These are phyloP conservation scores for Entomortierella lignicola DNA, from an alignment of 192 early-diverging fungal species.

Conservation along the genomic window DNA sequence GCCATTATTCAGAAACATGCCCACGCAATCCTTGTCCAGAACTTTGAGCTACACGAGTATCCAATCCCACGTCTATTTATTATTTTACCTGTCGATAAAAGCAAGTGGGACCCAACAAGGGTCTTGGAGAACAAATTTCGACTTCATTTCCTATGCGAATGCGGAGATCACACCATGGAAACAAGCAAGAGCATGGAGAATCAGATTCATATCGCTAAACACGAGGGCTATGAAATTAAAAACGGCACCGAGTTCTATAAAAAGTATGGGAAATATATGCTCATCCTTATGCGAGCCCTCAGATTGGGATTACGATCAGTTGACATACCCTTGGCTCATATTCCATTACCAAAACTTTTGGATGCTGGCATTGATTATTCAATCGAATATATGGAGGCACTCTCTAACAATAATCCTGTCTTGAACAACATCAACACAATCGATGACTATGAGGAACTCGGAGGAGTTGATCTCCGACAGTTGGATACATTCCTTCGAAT, in stretches of 20 bases:
- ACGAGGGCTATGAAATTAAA: constrained; percentile 1
- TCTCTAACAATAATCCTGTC: too few relatives aligned
- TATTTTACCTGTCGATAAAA: background rate
- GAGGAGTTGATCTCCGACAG: too few relatives aligned
- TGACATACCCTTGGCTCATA: too few relatives aligned
- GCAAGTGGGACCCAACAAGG: background rate
- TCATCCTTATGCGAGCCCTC: background rate
- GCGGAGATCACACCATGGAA: background rate
- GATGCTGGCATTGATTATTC: too few relatives aligned
- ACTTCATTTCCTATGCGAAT: constrained; percentile 3
- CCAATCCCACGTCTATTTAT: background rate
- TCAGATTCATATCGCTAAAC: background rate
- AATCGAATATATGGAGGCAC: too few relatives aligned
- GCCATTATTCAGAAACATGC: background rate
- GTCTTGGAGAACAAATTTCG: background rate
- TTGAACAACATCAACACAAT: too few relatives aligned
- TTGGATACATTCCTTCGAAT: too few relatives aligned
- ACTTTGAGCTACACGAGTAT: too few relatives aligned
- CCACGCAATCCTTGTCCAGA: too few relatives aligned
- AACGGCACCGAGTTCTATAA: background rate
- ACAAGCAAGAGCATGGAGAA: background rate
- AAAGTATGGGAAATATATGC: background rate
- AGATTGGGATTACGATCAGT: too few relatives aligned
- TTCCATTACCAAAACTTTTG: too few relatives aligned
- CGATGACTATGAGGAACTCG: too few relatives aligned